Evolutionary conservation across 179 eudicot species (phyloP).

Genomic region (Silene noctiflora): DNA sequence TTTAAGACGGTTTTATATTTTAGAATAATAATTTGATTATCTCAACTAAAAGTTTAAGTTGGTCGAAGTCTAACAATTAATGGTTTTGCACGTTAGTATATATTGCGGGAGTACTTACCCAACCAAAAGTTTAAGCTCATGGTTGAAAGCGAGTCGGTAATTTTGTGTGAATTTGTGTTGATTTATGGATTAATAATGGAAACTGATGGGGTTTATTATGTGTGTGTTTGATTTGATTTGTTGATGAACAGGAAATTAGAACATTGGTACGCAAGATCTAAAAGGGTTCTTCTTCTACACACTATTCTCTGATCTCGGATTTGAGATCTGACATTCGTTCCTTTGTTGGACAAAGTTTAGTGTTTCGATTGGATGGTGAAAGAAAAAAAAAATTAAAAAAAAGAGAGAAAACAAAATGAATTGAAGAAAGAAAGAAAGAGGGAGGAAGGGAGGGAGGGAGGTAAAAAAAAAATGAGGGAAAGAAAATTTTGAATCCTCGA

Average conservation of each 20-base stretch:
- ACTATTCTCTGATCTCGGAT: constrained; percentile 17
- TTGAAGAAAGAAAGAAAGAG: not conserved
- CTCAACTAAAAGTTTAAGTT: too few species aligned
- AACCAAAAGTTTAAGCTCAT: too few species aligned
- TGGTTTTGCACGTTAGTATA: too few species aligned
- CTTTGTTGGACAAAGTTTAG: not conserved
- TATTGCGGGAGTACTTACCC: too few species aligned
- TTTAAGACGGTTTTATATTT: not conserved
- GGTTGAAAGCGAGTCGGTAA: too few species aligned
- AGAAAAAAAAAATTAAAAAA: not conserved
- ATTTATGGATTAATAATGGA: constrained; percentile 12
- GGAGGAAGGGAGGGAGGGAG: too few species aligned
- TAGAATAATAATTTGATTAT: too few species aligned
- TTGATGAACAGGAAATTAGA: constrained; percentile 50
- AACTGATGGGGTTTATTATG: constrained; percentile 48
- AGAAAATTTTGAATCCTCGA: not conserved
- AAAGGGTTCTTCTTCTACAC: constrained; percentile 25
- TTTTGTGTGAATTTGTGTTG: not conserved
- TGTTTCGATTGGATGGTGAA: not conserved
- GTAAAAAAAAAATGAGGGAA: not conserved
- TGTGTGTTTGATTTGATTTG: constrained; percentile 28
- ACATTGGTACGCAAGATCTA: constrained; percentile 58
- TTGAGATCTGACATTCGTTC: not conserved
- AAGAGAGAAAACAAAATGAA: not conserved
- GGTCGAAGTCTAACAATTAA: too few species aligned